Conservation (phyloP, 176 grass and related monocot species). For the Stipa capillata region DNA sequence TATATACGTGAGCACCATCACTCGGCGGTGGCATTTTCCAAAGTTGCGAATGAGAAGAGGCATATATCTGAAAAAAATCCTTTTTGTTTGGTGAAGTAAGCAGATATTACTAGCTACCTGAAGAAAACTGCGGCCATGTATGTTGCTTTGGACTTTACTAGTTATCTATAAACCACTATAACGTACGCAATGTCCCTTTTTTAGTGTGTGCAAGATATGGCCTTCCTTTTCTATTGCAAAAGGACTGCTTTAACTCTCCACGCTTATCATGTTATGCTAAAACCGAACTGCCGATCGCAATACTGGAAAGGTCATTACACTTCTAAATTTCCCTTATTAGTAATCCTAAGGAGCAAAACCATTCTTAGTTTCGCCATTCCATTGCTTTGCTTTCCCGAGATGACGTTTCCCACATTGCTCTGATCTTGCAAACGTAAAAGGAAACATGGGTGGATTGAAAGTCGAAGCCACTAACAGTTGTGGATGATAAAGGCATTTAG, state of each 20-base stretch:
- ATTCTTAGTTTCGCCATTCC: not conserved
- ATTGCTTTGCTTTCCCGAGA: conserved; percentile 23
- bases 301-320: conserved; percentile 4
- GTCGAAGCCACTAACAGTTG: conserved; percentile 31
- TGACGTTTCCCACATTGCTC: conserved; percentile 21
- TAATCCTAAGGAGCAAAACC: not conserved
- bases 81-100: not conserved
- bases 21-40: too few relatives aligned
- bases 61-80: too few relatives aligned
- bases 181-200: not conserved
- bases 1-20: too few relatives aligned
- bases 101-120: not conserved
- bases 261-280: conserved; percentile 21
- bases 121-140: not conserved
- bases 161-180: not conserved
- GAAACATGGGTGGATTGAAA: conserved; percentile 19
- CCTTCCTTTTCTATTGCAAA: not conserved
- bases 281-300: conserved; percentile 7
- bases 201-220: not conserved
- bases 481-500: conserved; percentile 27
- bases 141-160: not conserved
- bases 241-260: conserved; percentile 3
- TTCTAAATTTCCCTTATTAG: conserved; percentile 18
- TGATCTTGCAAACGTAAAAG: conserved; percentile 24
- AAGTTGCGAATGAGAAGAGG: too few relatives aligned